Evolutionary conservation across 2,329 filamentous ascomycete genomes (phyloP).

Genomic region (Ophiostoma populinum): DNA sequence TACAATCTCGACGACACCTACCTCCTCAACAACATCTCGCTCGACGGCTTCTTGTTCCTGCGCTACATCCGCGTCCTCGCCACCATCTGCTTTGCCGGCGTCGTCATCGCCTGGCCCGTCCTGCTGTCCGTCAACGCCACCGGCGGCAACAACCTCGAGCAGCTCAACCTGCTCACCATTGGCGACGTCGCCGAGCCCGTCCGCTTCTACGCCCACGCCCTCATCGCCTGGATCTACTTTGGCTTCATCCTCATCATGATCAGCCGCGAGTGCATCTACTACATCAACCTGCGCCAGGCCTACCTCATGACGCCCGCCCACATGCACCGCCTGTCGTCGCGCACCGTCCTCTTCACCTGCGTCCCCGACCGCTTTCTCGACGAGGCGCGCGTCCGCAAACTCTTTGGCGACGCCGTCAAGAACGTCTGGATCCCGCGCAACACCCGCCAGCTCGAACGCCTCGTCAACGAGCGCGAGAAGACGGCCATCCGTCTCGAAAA

Average conservation of each 20-base stretch:
- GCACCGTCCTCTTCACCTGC: slow-evolving; percentile 83
- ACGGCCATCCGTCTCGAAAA: slow-evolving; percentile 63
- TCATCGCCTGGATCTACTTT: slow-evolving; percentile 70
- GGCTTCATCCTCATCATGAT: slow-evolving; percentile 80
- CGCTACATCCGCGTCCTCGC: slow-evolving; percentile 66
- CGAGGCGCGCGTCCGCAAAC: slow-evolving; percentile 51
- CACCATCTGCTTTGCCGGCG: slow-evolving; percentile 65
- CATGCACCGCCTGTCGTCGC: slow-evolving; percentile 68
- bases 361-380: slow-evolving; percentile 65
- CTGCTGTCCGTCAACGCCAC: slow-evolving; percentile 73
- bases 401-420: slow-evolving; percentile 65
- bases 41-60: slow-evolving; percentile 79
- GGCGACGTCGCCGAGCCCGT: slow-evolving; percentile 38
- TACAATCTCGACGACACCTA: slow-evolving; percentile 55
- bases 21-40: slow-evolving; percentile 67
- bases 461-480: slow-evolving; percentile 61
- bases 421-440: slow-evolving; percentile 73
- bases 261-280: slow-evolving; percentile 79
- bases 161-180: slow-evolving; percentile 48
- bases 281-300: slow-evolving; percentile 84
- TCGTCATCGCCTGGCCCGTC: slow-evolving; percentile 69
- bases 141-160: slow-evolving; percentile 44
- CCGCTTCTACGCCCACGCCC: slow-evolving; percentile 64
- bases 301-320: slow-evolving; percentile 79
- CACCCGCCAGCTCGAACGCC: slow-evolving; percentile 53